A percentile compares a stretch with the other conserved stretches of the same genome.
These are phyloP conservation scores for Claviceps purpurea DNA, from an alignment of 2,329 filamentous ascomycete species.

Conservation along the genomic window DNA sequence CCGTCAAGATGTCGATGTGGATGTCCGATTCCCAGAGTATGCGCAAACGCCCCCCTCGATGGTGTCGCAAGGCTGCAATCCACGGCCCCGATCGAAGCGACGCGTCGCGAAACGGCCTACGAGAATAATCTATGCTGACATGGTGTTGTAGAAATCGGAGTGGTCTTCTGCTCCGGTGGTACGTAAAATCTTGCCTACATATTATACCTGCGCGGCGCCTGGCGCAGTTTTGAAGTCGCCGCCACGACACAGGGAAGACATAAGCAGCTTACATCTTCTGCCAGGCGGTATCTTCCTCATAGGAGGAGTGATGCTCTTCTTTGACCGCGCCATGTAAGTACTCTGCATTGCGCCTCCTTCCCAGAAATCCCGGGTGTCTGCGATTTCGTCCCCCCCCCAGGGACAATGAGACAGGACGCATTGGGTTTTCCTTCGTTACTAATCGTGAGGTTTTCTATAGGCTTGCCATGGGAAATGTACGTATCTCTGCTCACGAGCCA, in stretches of 20 bases:
- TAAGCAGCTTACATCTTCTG: constrained; percentile 4
- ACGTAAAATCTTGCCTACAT: constrained; percentile 30
- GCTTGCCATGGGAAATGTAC: constrained; percentile 94
- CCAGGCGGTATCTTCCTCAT: constrained; percentile 88
- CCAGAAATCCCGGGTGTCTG: no score
- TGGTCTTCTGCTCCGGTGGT: constrained; percentile 97
- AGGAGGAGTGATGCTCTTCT: constrained; percentile 90
- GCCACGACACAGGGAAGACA: constrained; percentile 8
- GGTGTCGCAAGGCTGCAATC: not conserved
- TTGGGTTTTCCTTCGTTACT: not conserved
- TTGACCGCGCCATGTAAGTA: constrained; percentile 84
- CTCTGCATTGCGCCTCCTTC: not conserved
- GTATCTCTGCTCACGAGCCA: constrained; percentile 9
- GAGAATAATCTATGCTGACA: not conserved
- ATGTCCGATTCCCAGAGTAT: constrained; percentile 88
- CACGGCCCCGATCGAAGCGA: not conserved
- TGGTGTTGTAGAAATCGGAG: constrained; percentile 68
- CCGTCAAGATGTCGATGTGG: constrained; percentile 62
- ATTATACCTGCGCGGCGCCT: not conserved
- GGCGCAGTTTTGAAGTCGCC: not conserved
- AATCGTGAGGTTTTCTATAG: constrained; percentile 26
- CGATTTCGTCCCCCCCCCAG: not conserved
- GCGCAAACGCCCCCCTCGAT: constrained; percentile 19
- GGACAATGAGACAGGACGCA: not conserved
- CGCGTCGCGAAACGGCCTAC: not conserved